Evolutionary conservation across 805 yeast genomes (phyloP), one percentile per base, ranked within the genome.

Genomic region (Schwanniomyces sp.): DNA sequence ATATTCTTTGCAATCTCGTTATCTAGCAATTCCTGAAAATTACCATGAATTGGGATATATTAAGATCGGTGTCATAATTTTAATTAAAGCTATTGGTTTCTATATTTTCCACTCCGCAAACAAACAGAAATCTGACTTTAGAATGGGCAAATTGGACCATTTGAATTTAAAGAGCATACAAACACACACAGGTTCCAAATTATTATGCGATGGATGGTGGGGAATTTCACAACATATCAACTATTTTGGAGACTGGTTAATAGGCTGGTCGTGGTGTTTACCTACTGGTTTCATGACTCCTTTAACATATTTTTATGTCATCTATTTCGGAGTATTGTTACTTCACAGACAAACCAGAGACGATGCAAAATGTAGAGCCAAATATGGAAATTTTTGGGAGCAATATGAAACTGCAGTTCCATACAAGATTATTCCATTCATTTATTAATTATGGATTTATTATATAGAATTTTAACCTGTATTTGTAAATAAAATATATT

Each of bases 201-300:
- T 94, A 53, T 70, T 94, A 40, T 80, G 84, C 46, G 94, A 90
- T 59, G 97, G 98, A 2, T 94, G 98, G 99, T 94, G 99, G 99
- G 87, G 86, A 2, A 65, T 75, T 16, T 84, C 96, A 6, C 96
- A 96, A 55, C 99, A 94, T 65, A 90, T 89, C 62, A 94, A 94
- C 63, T 94, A 94, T 67, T 78, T 91, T 49, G 99, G 99, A 38
- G 99, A 94, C 70, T 90, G 97, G 91, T 63, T 94, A 37, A 84
- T 91, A 60, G 89, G 97, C 0, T 76, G 88, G 73, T 82, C 95
- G 40, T 92, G 96, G 96, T 90, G 97, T 66, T 73, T 94, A 52
- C 85, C 96, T 8, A 89, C 97, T 1, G 96, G 96, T 9, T 80
- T 84, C 56, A 75, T 74, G 50, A 85, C 96, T 0, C 86, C 89